Evolutionary conservation across 148 eudicot genomes (phyloP).

Genomic region (Persicaria tinctoria): DNA sequence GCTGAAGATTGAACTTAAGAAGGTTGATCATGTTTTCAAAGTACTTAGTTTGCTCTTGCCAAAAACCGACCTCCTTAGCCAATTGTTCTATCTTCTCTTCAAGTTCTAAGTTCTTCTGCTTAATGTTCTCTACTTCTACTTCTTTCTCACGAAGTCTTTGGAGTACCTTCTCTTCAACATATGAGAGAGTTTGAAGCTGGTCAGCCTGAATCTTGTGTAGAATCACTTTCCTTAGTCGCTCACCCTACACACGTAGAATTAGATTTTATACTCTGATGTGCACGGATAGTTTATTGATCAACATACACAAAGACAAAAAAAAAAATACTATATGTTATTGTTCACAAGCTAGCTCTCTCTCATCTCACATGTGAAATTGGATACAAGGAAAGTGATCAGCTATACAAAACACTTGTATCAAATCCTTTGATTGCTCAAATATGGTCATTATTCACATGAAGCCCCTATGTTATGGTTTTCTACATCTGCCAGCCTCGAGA

Average conservation of each 20-base stretch:
- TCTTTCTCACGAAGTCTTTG: conserved; percentile 44
- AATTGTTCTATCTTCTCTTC: conserved; percentile 36
- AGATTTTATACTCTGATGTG: not conserved
- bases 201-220: conserved; percentile 44
- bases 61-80: conserved; percentile 35
- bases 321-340: not conserved
- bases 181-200: conserved; percentile 37
- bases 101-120: conserved; percentile 45
- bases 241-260: conserved; percentile 27
- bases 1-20: conserved; percentile 42
- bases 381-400: not conserved
- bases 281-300: not conserved
- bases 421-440: not conserved
- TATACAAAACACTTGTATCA: not conserved
- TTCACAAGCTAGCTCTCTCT: not conserved
- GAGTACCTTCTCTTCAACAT: conserved; percentile 39
- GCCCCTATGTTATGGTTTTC: not conserved
- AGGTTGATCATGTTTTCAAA: conserved; percentile 42
- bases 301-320: no score
- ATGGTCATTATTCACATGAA: not conserved
- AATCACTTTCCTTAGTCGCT: conserved; percentile 35
- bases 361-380: not conserved
- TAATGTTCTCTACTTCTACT: conserved; percentile 36
- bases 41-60: conserved; percentile 49
- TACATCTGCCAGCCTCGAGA: no score